A percentile compares a stretch with the other conserved stretches of the same genome.
phyloP scores from a whole-genome alignment of 2,329 filamentous ascomycete species.

The Talaromyces sp. region DNA sequence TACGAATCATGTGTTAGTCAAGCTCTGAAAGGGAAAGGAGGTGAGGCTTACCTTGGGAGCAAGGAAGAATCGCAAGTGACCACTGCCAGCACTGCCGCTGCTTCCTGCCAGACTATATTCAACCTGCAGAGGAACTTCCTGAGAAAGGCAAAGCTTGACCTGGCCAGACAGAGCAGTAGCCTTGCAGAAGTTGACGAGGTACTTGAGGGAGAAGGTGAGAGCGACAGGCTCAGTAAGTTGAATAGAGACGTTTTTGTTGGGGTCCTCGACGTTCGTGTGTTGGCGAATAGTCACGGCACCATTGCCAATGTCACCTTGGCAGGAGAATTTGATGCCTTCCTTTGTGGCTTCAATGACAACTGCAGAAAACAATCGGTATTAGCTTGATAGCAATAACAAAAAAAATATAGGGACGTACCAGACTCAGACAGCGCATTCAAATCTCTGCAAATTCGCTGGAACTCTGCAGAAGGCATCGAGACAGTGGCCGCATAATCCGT shows the following conservation, averaged over 20 bases:
- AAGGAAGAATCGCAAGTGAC: conserved; percentile 94
- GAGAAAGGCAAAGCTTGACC: conserved; percentile 91
- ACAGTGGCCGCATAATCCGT: conserved; percentile 97
- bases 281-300: conserved; percentile 88
- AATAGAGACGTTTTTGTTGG: conserved; percentile 79
- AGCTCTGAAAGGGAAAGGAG: neutral
- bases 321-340: conserved; percentile 94
- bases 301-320: conserved; percentile 91
- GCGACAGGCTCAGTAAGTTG: conserved; percentile 87
- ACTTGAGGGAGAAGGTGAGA: conserved; percentile 97
- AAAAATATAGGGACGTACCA: conserved; percentile 56
- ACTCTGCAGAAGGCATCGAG: conserved; percentile 81
- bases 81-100: conserved; percentile 53
- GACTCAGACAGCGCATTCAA: conserved; percentile 90
- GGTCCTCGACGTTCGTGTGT: conserved; percentile 86
- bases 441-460: conserved; percentile 92
- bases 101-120: conserved; percentile 67
- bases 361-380: conserved; percentile 35
- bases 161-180: conserved; percentile 75
- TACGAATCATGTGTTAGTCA: conserved; percentile 31
- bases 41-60: conserved; percentile 77
- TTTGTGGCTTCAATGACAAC: conserved; percentile 95
- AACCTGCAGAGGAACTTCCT: conserved; percentile 92
- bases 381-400: neutral
- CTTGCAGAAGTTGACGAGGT: conserved; percentile 99